phyloP scores from a whole-genome alignment of 2,329 filamentous ascomycete genomes.

The Lachnellula willkommii region DNA sequence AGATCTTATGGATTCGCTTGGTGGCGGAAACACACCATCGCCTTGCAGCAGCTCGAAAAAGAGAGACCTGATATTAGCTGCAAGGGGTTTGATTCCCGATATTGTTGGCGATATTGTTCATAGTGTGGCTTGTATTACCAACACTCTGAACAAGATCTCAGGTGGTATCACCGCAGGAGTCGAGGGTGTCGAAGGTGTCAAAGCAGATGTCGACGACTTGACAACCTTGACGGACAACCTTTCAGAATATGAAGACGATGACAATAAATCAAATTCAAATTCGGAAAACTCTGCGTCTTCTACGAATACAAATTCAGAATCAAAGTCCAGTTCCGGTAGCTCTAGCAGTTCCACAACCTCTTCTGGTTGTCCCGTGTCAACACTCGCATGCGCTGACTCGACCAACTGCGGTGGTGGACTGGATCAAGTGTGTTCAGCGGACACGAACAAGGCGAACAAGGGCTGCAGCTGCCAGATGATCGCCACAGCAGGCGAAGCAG shows the following conservation, averaged over 20 bases:
- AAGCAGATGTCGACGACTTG: background rate
- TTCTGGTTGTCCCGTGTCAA: too few relatives aligned
- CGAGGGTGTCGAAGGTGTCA: background rate
- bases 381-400: too few relatives aligned
- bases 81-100: background rate
- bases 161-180: background rate
- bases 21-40: background rate
- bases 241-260: background rate
- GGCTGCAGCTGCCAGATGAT: too few relatives aligned
- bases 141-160: background rate
- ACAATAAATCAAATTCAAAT: background rate
- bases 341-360: too few relatives aligned
- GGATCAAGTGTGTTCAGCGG: too few relatives aligned
- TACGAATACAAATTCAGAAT: too few relatives aligned
- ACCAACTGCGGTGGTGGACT: too few relatives aligned
- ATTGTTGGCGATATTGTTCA: background rate
- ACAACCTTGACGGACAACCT: background rate
- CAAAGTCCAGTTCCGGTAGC: too few relatives aligned
- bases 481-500: too few relatives aligned
- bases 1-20: background rate
- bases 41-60: background rate
- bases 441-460: too few relatives aligned
- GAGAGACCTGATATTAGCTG: background rate
- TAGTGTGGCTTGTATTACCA: background rate
- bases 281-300: too few relatives aligned